These are phyloP conservation scores for Austroboletus eburneus DNA, from an alignment of 768 basidiomycete species.

Conservation along the genomic window DNA sequence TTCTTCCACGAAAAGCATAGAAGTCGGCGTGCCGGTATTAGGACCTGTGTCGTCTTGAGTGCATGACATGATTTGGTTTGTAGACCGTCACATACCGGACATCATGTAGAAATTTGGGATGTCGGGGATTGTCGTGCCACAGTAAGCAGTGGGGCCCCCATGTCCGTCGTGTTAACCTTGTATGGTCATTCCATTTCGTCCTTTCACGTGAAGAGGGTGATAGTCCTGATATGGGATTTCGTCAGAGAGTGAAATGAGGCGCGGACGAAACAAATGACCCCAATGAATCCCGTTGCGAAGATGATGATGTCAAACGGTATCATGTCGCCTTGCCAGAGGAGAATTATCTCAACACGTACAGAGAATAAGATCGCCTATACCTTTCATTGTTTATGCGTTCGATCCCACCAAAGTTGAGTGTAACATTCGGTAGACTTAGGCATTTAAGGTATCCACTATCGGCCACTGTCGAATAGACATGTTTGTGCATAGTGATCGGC, in stretches of 20 bases:
- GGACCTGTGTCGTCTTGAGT: constrained; percentile 17
- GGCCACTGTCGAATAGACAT: constrained; percentile 15
- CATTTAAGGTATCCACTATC: constrained; percentile 25
- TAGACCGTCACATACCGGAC: constrained; percentile 21
- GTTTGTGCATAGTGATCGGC: background rate
- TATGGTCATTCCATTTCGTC: constrained; percentile 20
- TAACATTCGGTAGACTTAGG: constrained; percentile 20
- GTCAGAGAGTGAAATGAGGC: constrained; percentile 1
- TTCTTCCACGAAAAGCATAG: constrained; percentile 27
- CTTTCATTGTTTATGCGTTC: constrained; percentile 23
- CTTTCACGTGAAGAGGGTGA: constrained; percentile 22
- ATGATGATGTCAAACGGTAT: constrained; percentile 33
- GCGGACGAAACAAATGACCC: constrained; percentile 15
- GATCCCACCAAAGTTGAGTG: constrained; percentile 25
- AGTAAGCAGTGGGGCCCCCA: constrained; percentile 33
- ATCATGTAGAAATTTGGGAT: constrained; percentile 37
- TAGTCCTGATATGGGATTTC: constrained; percentile 12
- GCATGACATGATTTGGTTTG: no score
- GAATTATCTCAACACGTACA: background rate
- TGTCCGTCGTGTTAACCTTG: constrained; percentile 27
- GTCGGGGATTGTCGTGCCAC: constrained; percentile 30
- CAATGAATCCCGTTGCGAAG: constrained; percentile 31
- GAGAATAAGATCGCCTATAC: background rate
- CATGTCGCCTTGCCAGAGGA: constrained; percentile 20
- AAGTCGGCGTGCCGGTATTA: constrained; percentile 25